Conservation (phyloP, 1,284 basidiomycete genomes). For the Cerioporus squamosus region DNA sequence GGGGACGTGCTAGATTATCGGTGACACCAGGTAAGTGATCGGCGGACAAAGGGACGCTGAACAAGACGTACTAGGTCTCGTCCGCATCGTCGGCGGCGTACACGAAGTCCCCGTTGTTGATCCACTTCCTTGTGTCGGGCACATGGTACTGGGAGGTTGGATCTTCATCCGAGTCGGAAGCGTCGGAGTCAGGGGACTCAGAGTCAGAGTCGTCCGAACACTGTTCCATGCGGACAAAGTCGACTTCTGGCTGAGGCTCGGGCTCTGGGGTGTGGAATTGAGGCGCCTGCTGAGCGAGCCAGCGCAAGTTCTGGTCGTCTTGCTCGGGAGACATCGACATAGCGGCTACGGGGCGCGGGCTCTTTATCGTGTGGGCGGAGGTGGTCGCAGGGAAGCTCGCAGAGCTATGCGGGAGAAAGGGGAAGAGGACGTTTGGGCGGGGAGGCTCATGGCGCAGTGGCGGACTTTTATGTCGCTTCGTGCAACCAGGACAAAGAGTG, state of each 20-base stretch:
- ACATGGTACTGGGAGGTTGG: conserved; percentile 19
- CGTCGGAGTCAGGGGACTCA: conserved; percentile 11
- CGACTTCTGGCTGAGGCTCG: not conserved
- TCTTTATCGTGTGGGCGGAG: not conserved
- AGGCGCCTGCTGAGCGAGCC: conserved; percentile 19
- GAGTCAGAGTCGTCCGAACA: conserved; percentile 2
- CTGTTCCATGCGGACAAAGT: not conserved
- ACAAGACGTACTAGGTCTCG: conserved; percentile 11
- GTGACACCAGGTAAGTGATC: conserved; percentile 5
- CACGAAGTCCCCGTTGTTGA: conserved; percentile 12
- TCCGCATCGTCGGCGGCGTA: conserved; percentile 16
- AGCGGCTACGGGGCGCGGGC: not conserved
- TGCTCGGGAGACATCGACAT: not conserved
- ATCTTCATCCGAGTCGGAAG: conserved; percentile 15
- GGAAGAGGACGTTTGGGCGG: not conserved
- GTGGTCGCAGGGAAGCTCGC: not conserved
- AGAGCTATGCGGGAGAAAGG: not conserved
- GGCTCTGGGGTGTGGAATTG: conserved; percentile 17
- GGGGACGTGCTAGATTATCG: conserved; percentile 3
- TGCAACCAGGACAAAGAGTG: conserved; percentile 18
- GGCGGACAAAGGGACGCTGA: not conserved
- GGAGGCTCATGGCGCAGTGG: not conserved
- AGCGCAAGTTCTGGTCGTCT: conserved; percentile 14
- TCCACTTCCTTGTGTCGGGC: conserved; percentile 11
- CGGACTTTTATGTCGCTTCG: conserved; percentile 15